Evolutionary conservation across 192 early-diverging fungal genomes (phyloP).

Genomic region (Entomortierella lignicola): DNA sequence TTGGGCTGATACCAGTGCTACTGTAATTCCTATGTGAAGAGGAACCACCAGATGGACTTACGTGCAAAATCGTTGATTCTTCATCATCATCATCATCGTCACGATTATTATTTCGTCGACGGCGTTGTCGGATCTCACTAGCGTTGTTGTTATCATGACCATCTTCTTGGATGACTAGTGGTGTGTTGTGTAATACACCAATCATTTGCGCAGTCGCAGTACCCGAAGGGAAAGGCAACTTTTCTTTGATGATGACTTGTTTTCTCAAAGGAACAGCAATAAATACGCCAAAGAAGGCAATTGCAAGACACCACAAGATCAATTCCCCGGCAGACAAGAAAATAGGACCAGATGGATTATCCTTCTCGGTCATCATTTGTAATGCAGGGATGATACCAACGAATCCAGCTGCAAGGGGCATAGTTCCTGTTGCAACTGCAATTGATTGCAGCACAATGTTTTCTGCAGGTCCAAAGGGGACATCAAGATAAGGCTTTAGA

Average conservation of each 20-base stretch:
- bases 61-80: slow-evolving; percentile 8
- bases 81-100: slow-evolving; percentile 7
- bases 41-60: slow-evolving; percentile 15
- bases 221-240: slow-evolving; percentile 86
- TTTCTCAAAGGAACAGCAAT: slow-evolving; percentile 84
- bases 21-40: neutral
- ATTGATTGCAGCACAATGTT: slow-evolving; percentile 89
- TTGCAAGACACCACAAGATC: slow-evolving; percentile 78
- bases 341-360: slow-evolving; percentile 65
- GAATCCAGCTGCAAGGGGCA: slow-evolving; percentile 85
- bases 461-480: slow-evolving; percentile 81
- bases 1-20: slow-evolving; percentile 9
- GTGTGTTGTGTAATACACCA: slow-evolving; percentile 72
- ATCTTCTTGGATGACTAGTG: slow-evolving; percentile 54
- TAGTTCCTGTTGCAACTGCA: slow-evolving; percentile 85
- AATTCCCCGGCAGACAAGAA: slow-evolving; percentile 61
- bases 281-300: slow-evolving; percentile 92
- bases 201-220: slow-evolving; percentile 92
- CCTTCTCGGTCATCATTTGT: slow-evolving; percentile 70
- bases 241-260: slow-evolving; percentile 83
- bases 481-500: slow-evolving; percentile 44
- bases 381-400: slow-evolving; percentile 87
- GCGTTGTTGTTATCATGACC: neutral
- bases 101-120: neutral
- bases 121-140: neutral